Evolutionary conservation across 2,329 filamentous ascomycete species (phyloP), one percentile per base, ranked within the genome.

Genomic region (Rutstroemia sp.): DNA sequence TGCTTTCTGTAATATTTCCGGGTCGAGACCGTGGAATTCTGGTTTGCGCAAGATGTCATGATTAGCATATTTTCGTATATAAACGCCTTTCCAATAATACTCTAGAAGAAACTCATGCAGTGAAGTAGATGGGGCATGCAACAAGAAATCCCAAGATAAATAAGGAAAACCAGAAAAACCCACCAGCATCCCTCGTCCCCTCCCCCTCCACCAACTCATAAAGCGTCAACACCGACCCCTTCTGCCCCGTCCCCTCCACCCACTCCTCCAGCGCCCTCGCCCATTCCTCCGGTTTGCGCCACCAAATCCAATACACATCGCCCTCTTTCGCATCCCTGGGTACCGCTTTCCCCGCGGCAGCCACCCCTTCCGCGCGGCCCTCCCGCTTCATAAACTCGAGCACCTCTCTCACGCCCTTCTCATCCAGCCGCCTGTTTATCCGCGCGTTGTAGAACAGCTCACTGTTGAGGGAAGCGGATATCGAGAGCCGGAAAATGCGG

Each of bases 171-270:
- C 55, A 17, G 37, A 57, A 23, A 17, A 57, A 73, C 77, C 64
- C 69, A 87, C 86, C 84, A 63, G 86, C 82, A 2, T 81, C 83
- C 57, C 76, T 72, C 2, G 88, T 90, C 30, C 79, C 86, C 67
- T 97, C 92, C n/a, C 92, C 89, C 71, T 96, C 84, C 2, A 83
- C 80, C 66, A 99, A 75, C 75, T 99, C 94, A 72, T 96, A 97
- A 23, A 99, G 76, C 56, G 94, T 99, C 68, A 99, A 72, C 56
- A 99, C 92, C 12, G 81, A 83, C 23, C 89, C 89, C 76, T 88
- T 92, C 77, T 96, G 92, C 4, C 84, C 94, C 59, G 91, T 96
- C 60, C 84, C 83, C 30, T 97, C 92, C 47, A 91, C 46, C 47
- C 21, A 56, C 19, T 49, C 47, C 54, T 52, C 42, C 47, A 41